A percentile compares a stretch with the other conserved stretches of the same genome.
Conservation (phyloP, 371 early-diverging fungal species). For the Mucor sp. region DNA sequence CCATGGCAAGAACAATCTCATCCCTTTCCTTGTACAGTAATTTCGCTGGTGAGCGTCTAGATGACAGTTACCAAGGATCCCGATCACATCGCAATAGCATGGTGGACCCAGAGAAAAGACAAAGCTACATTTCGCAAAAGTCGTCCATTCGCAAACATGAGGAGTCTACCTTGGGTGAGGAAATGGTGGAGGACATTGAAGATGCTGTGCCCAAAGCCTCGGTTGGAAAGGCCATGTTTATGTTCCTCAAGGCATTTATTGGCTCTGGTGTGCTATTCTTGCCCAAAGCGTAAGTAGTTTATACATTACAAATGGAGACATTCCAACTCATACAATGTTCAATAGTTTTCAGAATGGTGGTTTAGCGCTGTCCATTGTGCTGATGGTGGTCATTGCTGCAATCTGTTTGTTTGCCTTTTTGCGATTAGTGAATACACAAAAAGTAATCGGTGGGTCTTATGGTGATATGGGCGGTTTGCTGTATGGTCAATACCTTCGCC, state of each 20-base stretch:
- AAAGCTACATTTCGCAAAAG: neutral
- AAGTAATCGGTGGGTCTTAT: constrained; percentile 65
- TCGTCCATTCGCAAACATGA: constrained; percentile 14
- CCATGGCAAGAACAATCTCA: constrained; percentile 29
- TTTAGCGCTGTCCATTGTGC: constrained; percentile 26
- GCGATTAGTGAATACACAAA: constrained; percentile 36
- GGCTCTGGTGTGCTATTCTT: constrained; percentile 71
- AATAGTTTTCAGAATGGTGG: constrained; percentile 40
- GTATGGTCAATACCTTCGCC: constrained; percentile 60
- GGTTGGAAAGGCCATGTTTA: constrained; percentile 69
- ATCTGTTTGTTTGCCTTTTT: constrained; percentile 37
- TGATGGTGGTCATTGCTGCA: constrained; percentile 30
- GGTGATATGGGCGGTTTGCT: constrained; percentile 78
- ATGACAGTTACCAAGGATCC: constrained; percentile 4
- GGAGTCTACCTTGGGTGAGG: constrained; percentile 13
- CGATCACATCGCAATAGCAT: neutral
- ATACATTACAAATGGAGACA: neutral
- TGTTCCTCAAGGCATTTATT: constrained; percentile 79
- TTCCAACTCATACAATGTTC: neutral
- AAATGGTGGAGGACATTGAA: constrained; percentile 6
- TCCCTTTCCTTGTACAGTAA: constrained; percentile 34
- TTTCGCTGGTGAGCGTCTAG: constrained; percentile 38
- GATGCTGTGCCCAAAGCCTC: constrained; percentile 48
- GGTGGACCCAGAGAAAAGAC: constrained; percentile 17
- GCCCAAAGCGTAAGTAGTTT: constrained; percentile 63